Base-by-base conservation (phyloP, 169 alveolate genomes). In the Eimeria necatrix region DNA sequence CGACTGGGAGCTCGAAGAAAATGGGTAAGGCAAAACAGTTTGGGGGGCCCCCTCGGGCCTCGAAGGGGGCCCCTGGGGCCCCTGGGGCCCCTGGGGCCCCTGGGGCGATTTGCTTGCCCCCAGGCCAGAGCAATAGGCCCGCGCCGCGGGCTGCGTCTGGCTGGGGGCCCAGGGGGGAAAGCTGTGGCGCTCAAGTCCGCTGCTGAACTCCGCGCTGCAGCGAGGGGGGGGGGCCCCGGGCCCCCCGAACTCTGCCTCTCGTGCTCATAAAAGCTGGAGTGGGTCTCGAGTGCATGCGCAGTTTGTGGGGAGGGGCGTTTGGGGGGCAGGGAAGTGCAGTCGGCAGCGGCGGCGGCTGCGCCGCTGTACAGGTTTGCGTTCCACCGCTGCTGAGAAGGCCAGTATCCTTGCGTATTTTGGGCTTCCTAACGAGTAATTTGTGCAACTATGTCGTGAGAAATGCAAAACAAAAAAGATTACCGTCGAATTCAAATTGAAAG, bases 311-410 rank as follows among this genome's bases (percentile, higher is more conserved):
- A 12, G 48, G 71, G n/a, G 71, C 14, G 20, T n/a, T 24, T 26
- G 16, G 71, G 48, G 9, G 89, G 89, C 56, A 80, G 46, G n/a
- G 89, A 80, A 10, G 48, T 70, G 4, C 48, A 16, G n/a, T 80
- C 89, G 51, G 12, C 18, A 16, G n/a, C 10, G 9, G 22, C 26
- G 48, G 20, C 26, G 46, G 51, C 26, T 48, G 41, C 26, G 49
- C 10, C 78, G 18, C 85, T 51, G 59, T 48, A 74, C 8, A 14
- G 52, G 52, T 59, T 59, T 32, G 16, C 71, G 12, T 52, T 26
- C 89, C 89, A 80, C n/a, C 89, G 89, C 7, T 80, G 89, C 10
- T 80, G 64, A 9, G 51, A 70, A 6, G 22, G 71, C 89, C 89
- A 80, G 68, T 20, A 24, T 18, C 32, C 24, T 80, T 53, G 89